A percentile compares a stretch with the other conserved stretches of the same genome.
Conservation (phyloP, 2,329 filamentous ascomycete species). For the Elsinoe arachidis region DNA sequence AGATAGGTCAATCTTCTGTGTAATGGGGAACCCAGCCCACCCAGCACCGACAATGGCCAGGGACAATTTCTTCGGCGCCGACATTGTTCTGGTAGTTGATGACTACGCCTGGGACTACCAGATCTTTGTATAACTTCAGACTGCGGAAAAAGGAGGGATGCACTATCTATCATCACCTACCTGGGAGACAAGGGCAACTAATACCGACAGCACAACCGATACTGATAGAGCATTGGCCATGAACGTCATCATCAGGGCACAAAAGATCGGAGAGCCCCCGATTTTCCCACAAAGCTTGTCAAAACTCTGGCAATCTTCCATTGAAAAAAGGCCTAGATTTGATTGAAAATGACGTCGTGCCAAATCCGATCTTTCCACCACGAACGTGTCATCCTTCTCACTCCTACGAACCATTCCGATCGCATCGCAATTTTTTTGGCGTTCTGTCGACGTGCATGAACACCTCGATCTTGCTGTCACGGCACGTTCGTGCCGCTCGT, state of each 20-base stretch:
- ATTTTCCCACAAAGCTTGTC: conserved; percentile 6
- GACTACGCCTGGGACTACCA: background rate
- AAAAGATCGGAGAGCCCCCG: conserved; percentile 3
- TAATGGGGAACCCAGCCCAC: conserved; percentile 34
- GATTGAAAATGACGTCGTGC: conserved; percentile 6
- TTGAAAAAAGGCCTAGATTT: background rate
- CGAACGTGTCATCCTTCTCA: background rate
- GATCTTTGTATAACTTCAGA: too few species aligned
- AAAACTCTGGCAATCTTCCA: background rate
- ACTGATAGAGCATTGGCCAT: background rate
- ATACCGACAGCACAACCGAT: background rate
- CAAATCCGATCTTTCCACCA: background rate
- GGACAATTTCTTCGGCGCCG: conserved; percentile 14
- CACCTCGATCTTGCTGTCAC: background rate
- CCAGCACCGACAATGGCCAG: conserved; percentile 33
- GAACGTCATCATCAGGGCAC: background rate
- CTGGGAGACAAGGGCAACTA: background rate
- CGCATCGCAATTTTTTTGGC: background rate
- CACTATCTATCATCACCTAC: background rate
- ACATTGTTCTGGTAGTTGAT: conserved; percentile 14
- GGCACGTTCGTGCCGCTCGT: conserved; percentile 1
- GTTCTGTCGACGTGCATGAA: background rate
- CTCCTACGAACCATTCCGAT: background rate
- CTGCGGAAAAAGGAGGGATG: too few species aligned
- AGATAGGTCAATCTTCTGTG: conserved; percentile 28